phyloP scores from a whole-genome alignment of 2,329 filamentous ascomycete species.

The Penicillium italicum region DNA sequence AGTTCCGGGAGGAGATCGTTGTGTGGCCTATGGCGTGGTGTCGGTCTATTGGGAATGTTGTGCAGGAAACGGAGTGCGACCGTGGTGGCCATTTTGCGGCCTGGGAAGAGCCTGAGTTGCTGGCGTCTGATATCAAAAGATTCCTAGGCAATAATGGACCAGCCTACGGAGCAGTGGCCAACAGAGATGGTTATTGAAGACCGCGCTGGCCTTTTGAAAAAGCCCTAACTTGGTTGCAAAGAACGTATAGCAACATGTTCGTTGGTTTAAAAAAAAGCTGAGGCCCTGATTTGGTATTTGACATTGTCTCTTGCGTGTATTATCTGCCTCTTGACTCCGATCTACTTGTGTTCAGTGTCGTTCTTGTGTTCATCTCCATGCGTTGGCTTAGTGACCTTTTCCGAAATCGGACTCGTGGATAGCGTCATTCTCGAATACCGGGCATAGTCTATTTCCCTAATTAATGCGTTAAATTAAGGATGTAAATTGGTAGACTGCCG shows the following conservation, averaged over 20 bases:
- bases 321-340: not conserved
- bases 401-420: not conserved
- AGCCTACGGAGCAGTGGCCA: conserved; percentile 35
- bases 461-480: not conserved
- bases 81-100: conserved; percentile 54
- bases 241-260: not conserved
- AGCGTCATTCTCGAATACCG: not conserved
- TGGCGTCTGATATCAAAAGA: conserved; percentile 45
- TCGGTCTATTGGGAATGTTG: conserved; percentile 50
- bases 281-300: not conserved
- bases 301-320: too few species aligned
- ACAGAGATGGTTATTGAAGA: conserved; percentile 34
- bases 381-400: not conserved
- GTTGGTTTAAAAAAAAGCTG: not conserved
- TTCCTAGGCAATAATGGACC: conserved; percentile 47
- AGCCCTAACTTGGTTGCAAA: too few species aligned
- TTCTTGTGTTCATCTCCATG: not conserved
- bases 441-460: not conserved
- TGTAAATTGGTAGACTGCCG: conserved; percentile 6
- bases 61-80: conserved; percentile 46
- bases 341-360: not conserved
- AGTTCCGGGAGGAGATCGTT: conserved; percentile 51
- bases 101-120: conserved; percentile 48
- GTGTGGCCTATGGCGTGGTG: conserved; percentile 52
- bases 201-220: not conserved